These are phyloP conservation scores for Salix purpurea DNA, from an alignment of 345 rosid species.

Conservation along the genomic window DNA sequence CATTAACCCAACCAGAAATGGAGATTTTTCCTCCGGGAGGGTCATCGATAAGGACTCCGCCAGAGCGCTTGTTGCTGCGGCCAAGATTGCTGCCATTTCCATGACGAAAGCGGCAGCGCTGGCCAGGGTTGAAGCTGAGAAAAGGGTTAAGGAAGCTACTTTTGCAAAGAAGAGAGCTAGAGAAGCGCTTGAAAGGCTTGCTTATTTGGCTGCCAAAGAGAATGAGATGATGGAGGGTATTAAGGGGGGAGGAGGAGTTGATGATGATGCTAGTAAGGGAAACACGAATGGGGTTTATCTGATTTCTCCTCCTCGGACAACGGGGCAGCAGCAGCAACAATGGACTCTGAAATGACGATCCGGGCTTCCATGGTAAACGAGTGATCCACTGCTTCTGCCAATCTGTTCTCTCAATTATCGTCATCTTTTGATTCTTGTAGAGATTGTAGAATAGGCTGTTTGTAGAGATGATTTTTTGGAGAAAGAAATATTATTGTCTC, in stretches of 20 bases:
- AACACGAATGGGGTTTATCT: background rate
- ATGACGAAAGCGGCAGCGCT: slow-evolving; percentile 26
- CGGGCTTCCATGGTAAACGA: too few relatives aligned
- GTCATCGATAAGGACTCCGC: slow-evolving; percentile 16
- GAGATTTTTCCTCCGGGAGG: background rate
- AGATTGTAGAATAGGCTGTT: background rate
- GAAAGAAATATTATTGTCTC: background rate
- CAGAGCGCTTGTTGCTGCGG: slow-evolving; percentile 46
- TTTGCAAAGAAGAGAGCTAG: slow-evolving; percentile 42
- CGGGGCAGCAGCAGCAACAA: background rate
- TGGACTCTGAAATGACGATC: background rate
- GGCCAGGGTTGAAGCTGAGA: slow-evolving; percentile 34
- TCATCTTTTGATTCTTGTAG: background rate
- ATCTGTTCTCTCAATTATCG: too few relatives aligned
- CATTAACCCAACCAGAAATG: slow-evolving; percentile 11
- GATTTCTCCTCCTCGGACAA: background rate
- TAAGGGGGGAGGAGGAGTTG: background rate
- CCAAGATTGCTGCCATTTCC: slow-evolving; percentile 38
- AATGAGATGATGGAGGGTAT: background rate
- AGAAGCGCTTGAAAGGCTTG: slow-evolving; percentile 42
- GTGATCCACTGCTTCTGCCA: too few relatives aligned
- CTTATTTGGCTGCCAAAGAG: slow-evolving; percentile 25
- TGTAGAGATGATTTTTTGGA: background rate
- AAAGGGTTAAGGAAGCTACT: slow-evolving; percentile 32
- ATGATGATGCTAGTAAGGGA: background rate